Conservation (phyloP, 2,329 filamentous ascomycete species). For the Fusarium sp. region DNA sequence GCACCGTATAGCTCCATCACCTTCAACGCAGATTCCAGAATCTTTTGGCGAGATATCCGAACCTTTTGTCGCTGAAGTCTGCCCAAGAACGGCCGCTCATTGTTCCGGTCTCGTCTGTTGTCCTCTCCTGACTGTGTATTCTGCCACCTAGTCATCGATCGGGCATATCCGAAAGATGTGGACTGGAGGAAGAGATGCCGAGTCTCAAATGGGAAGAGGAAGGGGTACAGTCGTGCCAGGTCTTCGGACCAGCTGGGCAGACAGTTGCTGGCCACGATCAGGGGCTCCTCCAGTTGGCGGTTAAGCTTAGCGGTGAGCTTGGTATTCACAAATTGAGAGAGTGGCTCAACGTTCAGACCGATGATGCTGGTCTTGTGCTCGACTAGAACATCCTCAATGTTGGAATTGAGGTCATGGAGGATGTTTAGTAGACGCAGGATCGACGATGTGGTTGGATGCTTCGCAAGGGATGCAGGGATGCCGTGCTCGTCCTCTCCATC, state of each 20-base stretch:
- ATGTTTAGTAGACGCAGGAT: constrained; percentile 91
- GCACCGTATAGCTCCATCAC: constrained; percentile 99
- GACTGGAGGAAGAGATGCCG: constrained; percentile 97
- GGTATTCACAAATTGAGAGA: constrained; percentile 97
- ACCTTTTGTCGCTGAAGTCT: constrained; percentile 96
- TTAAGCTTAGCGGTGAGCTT: constrained; percentile 98
- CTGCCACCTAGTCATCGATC: constrained; percentile 98
- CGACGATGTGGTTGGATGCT: constrained; percentile 85
- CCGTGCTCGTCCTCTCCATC: constrained; percentile 67
- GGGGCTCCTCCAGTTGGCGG: constrained; percentile 92
- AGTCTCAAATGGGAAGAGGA: constrained; percentile 98
- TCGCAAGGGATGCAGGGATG: constrained; percentile 82
- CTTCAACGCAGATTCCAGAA: constrained; percentile 95
- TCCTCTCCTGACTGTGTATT: constrained; percentile 88
- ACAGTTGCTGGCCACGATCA: constrained; percentile 97
- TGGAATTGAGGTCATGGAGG: constrained; percentile 91
- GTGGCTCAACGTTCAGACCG: constrained; percentile 81
- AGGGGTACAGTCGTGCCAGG: constrained; percentile 90
- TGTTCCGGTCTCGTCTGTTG: constrained; percentile 82
- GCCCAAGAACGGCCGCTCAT: constrained; percentile 91
- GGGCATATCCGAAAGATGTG: constrained; percentile 96
- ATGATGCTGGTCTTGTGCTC: constrained; percentile 76
- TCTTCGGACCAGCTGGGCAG: constrained; percentile 97
- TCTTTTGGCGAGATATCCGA: constrained; percentile 94
- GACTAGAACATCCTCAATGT: constrained; percentile 89